phyloP scores from a whole-genome alignment of 2,329 filamentous ascomycete species.

The Fusarium sp. region DNA sequence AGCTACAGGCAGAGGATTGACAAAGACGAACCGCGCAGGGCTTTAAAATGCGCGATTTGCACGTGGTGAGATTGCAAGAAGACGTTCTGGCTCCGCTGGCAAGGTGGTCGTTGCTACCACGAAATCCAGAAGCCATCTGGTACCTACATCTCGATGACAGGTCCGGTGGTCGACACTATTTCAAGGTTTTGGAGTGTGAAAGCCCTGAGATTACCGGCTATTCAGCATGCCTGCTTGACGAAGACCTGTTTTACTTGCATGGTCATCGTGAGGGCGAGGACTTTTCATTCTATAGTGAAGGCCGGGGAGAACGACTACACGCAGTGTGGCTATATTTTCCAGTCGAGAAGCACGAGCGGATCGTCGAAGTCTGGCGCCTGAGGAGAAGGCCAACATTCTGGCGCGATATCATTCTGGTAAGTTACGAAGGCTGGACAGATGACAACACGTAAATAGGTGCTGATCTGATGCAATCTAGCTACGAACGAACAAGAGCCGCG shows the following conservation, averaged over 20 bases:
- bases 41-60: conserved; percentile 6
- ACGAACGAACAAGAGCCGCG: conserved; percentile 10
- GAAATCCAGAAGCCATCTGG: neutral
- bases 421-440: neutral
- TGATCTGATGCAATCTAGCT: conserved; percentile 1
- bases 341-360: neutral
- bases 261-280: neutral
- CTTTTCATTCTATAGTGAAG: neutral
- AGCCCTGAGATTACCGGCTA: neutral
- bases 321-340: conserved; percentile 17
- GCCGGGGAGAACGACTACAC: neutral
- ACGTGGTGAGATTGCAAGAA: neutral
- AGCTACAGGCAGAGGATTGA: neutral
- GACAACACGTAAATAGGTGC: neutral
- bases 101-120: conserved; percentile 11
- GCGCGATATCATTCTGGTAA: conserved; percentile 9
- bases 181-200: conserved; percentile 2
- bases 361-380: conserved; percentile 14
- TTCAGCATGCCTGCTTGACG: conserved; percentile 10
- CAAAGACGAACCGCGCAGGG: neutral
- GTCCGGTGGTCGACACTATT: neutral
- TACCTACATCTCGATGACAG: conserved; percentile 2
- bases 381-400: neutral
- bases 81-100: neutral
- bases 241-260: conserved; percentile 5